phyloP scores from a whole-genome alignment of 78 protist species.

The Speleostelium caveatum region DNA sequence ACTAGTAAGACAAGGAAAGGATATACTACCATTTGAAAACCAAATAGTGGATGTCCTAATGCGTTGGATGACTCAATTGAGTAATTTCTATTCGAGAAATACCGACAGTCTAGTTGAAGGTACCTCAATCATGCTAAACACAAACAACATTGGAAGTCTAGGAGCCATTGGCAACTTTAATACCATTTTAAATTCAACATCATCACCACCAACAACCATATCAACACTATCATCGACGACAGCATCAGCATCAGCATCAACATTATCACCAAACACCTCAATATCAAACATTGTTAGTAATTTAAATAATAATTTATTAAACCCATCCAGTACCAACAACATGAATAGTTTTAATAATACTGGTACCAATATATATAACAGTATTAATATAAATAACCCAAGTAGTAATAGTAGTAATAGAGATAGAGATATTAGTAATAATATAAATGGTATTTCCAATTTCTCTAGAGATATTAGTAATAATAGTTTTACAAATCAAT shows the following conservation, averaged over 20 bases:
- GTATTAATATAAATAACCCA: not conserved
- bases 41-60: constrained; percentile 17
- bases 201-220: not conserved
- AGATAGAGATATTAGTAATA: not conserved
- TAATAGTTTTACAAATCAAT: no score
- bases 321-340: not conserved
- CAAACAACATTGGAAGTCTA: not conserved
- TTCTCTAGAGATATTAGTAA: not conserved
- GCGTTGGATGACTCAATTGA: constrained; percentile 1
- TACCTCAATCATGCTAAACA: no score
- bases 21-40: constrained; percentile 62
- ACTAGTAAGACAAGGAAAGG: constrained; percentile 24
- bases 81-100: no score
- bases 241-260: no score
- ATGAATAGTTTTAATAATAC: not conserved
- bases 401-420: not conserved
- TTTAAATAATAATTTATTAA: no score
- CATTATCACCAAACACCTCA: no score
- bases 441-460: not conserved
- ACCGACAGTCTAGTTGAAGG: not conserved
- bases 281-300: no score
- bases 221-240: not conserved
- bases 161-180: not conserved
- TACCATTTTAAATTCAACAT: no score
- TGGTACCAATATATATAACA: constrained; percentile 10